These are phyloP conservation scores for Gossypium davidsonii DNA, from an alignment of 441 rosid species.

Conservation along the genomic window DNA sequence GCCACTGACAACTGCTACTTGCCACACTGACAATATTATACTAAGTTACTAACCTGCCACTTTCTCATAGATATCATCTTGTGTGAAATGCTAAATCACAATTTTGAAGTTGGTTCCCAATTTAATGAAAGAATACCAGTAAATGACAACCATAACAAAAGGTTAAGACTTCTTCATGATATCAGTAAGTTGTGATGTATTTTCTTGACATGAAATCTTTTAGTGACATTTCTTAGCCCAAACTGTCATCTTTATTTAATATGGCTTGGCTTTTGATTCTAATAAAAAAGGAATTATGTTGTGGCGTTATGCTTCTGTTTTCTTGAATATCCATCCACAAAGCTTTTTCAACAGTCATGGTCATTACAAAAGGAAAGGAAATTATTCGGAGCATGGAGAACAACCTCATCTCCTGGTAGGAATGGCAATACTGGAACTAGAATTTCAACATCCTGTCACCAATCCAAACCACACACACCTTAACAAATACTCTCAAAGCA, in stretches of 20 bases:
- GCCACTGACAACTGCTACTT: not conserved
- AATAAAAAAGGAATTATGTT: not conserved
- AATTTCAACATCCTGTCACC: slow-evolving; percentile 82
- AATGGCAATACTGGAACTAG: slow-evolving; percentile 80
- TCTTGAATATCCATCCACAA: slow-evolving; percentile 3
- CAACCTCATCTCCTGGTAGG: slow-evolving; percentile 85
- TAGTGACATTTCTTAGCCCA: not conserved
- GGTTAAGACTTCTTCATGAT: not conserved
- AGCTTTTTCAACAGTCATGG: not conserved
- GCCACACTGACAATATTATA: not conserved
- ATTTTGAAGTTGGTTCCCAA: not conserved
- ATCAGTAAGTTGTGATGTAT: slow-evolving; percentile 3
- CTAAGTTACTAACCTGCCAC: not conserved
- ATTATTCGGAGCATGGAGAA: slow-evolving; percentile 13
- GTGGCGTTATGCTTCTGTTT: not conserved
- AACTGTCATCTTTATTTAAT: not conserved
- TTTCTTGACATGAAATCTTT: slow-evolving; percentile 7
- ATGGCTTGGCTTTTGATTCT: slow-evolving; percentile 3
- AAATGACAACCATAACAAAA: not conserved
- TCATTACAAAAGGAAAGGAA: not conserved
- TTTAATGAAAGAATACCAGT: not conserved
- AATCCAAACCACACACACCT: slow-evolving; percentile 25
- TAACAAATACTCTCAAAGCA: slow-evolving; percentile 22
- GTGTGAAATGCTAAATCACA: not conserved
- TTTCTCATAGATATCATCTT: slow-evolving; percentile 9